These are phyloP conservation scores for Linum trigynum DNA, from an alignment of 345 rosid genomes.

Conservation along the genomic window DNA sequence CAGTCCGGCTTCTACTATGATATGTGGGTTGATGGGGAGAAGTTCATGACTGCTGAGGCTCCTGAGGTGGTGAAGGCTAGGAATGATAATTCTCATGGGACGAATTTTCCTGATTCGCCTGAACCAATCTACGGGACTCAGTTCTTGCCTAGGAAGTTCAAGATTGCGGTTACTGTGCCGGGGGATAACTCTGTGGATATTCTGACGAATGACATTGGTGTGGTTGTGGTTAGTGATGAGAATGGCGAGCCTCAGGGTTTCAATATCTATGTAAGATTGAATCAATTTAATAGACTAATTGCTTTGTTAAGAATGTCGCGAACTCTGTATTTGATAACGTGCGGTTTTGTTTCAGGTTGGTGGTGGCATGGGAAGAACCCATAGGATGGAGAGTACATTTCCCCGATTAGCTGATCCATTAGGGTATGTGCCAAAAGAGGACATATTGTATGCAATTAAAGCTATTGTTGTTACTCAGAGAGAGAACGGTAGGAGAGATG, in stretches of 20 bases:
- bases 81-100: conserved; percentile 85
- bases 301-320: background rate
- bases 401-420: conserved; percentile 72
- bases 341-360: conserved; percentile 58
- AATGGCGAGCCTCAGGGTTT: conserved; percentile 90
- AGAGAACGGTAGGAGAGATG: conserved; percentile 96
- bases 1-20: conserved; percentile 97
- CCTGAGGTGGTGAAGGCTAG: conserved; percentile 89
- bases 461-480: conserved; percentile 94
- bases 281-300: background rate
- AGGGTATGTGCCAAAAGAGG: conserved; percentile 88
- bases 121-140: conserved; percentile 96
- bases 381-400: conserved; percentile 76
- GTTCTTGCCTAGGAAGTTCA: conserved; percentile 97
- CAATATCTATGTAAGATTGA: conserved; percentile 64
- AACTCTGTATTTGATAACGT: conserved; percentile 8
- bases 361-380: conserved; percentile 98
- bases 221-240: conserved; percentile 68
- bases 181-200: conserved; percentile 86
- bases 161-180: conserved; percentile 90
- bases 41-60: conserved; percentile 71
- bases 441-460: conserved; percentile 81
- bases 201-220: conserved; percentile 84
- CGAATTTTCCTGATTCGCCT: conserved; percentile 83
- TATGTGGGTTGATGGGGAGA: conserved; percentile 99